A percentile compares a stretch with the other conserved stretches of the same genome.
Evolutionary conservation across 176 grass and related monocot genomes (phyloP).

Genomic region (Oryza australiensis): DNA sequence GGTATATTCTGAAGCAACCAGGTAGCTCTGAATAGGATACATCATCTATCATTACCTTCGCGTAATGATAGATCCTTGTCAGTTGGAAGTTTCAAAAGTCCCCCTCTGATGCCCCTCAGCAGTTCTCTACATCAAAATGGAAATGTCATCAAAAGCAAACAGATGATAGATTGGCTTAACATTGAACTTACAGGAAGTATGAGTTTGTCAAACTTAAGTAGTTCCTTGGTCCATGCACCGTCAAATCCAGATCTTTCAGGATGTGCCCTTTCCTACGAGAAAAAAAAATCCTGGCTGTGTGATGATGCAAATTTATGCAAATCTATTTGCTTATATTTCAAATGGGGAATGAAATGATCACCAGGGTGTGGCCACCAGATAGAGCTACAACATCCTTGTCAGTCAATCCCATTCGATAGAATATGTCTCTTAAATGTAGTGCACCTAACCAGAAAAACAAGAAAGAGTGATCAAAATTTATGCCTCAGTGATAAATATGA

Average conservation of each 20-base stretch:
- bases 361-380: conserved; percentile 84
- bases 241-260: conserved; percentile 86
- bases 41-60: conserved; percentile 50
- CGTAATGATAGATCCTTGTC: conserved; percentile 83
- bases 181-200: conserved; percentile 75
- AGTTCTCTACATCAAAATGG: conserved; percentile 57
- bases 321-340: not conserved
- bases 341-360: conserved; percentile 30
- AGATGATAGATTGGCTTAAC: conserved; percentile 21
- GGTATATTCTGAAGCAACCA: not conserved
- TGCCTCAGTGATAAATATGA: not conserved
- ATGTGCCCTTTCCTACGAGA: conserved; percentile 72
- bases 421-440: conserved; percentile 81
- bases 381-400: conserved; percentile 94
- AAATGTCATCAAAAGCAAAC: not conserved
- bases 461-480: not conserved
- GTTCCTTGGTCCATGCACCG: conserved; percentile 83
- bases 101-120: conserved; percentile 68
- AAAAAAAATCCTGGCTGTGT: conserved; percentile 10
- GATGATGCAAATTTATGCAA: not conserved
- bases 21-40: not conserved
- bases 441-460: conserved; percentile 45
- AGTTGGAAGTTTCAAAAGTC: conserved; percentile 82
- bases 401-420: conserved; percentile 79
- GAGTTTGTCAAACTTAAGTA: conserved; percentile 93